Evolutionary conservation across 129 eudicot species (phyloP).

Genomic region (Chrysanthemum seticuspe): DNA sequence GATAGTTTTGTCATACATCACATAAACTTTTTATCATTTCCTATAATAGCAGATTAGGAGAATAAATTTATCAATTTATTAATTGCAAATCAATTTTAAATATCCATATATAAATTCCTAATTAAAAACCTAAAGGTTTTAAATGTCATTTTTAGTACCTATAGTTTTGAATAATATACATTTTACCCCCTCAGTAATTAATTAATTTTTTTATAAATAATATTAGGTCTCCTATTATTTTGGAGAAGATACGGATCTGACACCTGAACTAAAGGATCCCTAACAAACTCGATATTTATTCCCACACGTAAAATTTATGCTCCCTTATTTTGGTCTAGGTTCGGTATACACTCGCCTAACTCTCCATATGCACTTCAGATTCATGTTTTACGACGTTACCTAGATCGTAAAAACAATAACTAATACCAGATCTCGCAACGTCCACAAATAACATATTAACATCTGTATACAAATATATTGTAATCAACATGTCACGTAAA

Average conservation of each 20-base stretch:
- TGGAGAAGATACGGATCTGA: constrained; percentile 35
- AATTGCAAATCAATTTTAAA: background rate
- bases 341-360: too few relatives aligned
- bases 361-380: too few relatives aligned
- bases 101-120: background rate
- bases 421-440: too few relatives aligned
- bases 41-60: too few relatives aligned
- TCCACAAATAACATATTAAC: too few relatives aligned
- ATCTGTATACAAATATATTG: too few relatives aligned
- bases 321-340: too few relatives aligned
- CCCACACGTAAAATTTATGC: background rate
- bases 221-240: constrained; percentile 22
- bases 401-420: too few relatives aligned
- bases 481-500: too few relatives aligned
- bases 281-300: constrained; percentile 1
- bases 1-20: background rate
- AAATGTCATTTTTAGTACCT: background rate
- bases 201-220: background rate
- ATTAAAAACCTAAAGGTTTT: background rate
- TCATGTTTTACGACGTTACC: too few relatives aligned
- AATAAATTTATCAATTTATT: background rate
- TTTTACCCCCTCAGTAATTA: background rate
- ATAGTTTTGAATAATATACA: background rate
- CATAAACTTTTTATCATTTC: too few relatives aligned
- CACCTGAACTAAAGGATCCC: constrained; percentile 18